Evolutionary conservation across 2,329 filamentous ascomycete genomes (phyloP), one percentile per base, ranked within the genome.

Genomic region (Exutisphaerella laricina): DNA sequence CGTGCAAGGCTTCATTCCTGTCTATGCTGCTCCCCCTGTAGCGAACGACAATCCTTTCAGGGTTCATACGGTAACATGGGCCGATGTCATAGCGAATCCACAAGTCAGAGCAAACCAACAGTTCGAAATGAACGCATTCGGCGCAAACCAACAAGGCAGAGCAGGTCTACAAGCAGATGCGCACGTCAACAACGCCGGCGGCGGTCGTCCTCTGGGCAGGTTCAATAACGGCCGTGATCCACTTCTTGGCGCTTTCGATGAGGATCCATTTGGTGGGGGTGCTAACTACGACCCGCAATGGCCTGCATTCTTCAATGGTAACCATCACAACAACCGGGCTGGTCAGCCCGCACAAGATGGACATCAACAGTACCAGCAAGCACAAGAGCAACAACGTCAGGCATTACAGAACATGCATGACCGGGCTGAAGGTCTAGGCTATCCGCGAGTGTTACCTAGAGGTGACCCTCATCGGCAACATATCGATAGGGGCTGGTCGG

Each of bases 191-290:
- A n/a, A 33, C n/a, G 4, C n/a, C 8, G 46, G 42, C 4, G 33
- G 39, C 17, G 41, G 31, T 10, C 39, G 36, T 25, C 25, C 36
- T 12, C 20, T 40, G 20, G 48, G 43, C 13, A 37, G 37, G 14
- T 37, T 26, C 1, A 49, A 49, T 16, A 39, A 47, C 25, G 45
- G 31, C 10, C 31, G 41, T 5, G 38, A 33, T 18, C 16, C 30
- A 9, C 12, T 33, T 17, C 30, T 18, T 5, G 23, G 25, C 20
- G 49, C 37, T 13, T 45, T 46, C 8, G 32, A 16, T n/a, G 48
- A 40, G 17, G 43, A 48, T 44, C 36, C 42, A 4, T 48, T 51
- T 16, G 39, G 35, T 18, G 48, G 40, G n/a, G n/a, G n/a, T n/a
- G 48, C 34, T 13, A 28, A 45, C 14, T 22, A 28, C 7, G 48